Base-by-base conservation (phyloP, 1,284 basidiomycete species). In the Mycena sp. region DNA sequence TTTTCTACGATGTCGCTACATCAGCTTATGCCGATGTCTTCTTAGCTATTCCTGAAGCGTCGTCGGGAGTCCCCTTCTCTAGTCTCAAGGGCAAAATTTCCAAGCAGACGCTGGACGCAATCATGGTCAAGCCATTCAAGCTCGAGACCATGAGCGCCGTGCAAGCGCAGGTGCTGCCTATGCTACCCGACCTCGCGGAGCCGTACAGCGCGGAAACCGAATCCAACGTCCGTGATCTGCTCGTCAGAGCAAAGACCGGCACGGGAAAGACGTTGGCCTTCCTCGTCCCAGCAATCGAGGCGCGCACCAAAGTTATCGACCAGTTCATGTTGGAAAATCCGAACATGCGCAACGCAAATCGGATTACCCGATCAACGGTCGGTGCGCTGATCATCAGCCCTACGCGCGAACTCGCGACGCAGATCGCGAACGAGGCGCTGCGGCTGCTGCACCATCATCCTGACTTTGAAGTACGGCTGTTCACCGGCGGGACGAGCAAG, bases 231-330 rank as follows among this genome's bases (percentile, higher is more conserved):
- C 84, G 87, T 7, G 89, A 92, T 71, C 76, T 93, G 11, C 81
- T 96, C 37, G 92, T 94, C 21, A 89, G 92, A 71, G 94, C 95
- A n/a, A 93, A 91, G 76, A 97, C 96, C 0, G 95, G 96, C 44
- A 96, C 95, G 0, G 95, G 95, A 52, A 98, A 98, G 80, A 98
- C 95, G 0, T 80, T 96, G 35, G 94, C 89, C 0, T 98, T 97
- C 82, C 86, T 98, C 55, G 84, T 98, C 6, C 95, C 95, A 5
- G 93, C 93, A 12, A 85, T 98, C 64, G 93, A 97, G 72, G 83
- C 89, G 1, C 89, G 94, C 12, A 41, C 91, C 9, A 83, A 82
- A 48, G 75, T 81, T 5, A 75, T 92, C 17, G 74, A 84, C 10
- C 81, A 85, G 45, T 73, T 82, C 17, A 64, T 68, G 2, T 16